Evolutionary conservation across 1,139 yeast species (phyloP).

Genomic region (Blastobotrys capitulatus): DNA sequence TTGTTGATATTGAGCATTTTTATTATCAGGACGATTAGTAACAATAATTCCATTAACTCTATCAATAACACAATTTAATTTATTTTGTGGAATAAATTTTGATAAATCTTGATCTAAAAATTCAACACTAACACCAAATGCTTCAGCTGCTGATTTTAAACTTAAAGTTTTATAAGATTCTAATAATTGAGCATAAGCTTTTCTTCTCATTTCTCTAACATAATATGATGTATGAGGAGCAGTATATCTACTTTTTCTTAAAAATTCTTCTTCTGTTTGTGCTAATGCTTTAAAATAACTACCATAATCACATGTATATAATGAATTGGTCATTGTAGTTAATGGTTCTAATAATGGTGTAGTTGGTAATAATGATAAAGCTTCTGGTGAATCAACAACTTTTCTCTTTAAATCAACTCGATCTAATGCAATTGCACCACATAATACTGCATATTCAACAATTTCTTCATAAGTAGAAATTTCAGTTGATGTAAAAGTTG

Average conservation of each 20-base stretch:
- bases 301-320: conserved; percentile 85
- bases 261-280: conserved; percentile 68
- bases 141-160: conserved; percentile 86
- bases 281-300: conserved; percentile 74
- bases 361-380: conserved; percentile 71
- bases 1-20: conserved; percentile 86
- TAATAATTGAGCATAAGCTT: conserved; percentile 88
- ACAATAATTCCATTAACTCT: conserved; percentile 93
- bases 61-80: conserved; percentile 92
- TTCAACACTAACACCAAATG: conserved; percentile 81
- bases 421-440: conserved; percentile 77
- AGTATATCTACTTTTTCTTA: conserved; percentile 70
- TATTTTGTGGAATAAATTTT: conserved; percentile 87
- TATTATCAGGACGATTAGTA: conserved; percentile 93
- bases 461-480: conserved; percentile 84
- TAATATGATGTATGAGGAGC: conserved; percentile 76
- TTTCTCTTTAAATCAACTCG: conserved; percentile 81
- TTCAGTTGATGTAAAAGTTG: conserved; percentile 96
- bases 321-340: conserved; percentile 74
- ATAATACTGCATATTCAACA: conserved; percentile 79
- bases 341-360: conserved; percentile 74
- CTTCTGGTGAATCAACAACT: conserved; percentile 91
- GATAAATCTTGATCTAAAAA: conserved; percentile 78
- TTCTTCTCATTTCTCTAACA: conserved; percentile 89
- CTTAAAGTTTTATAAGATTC: conserved; percentile 92